A percentile compares a stretch with the other conserved stretches of the same genome.
phyloP scores from a whole-genome alignment of 164 flowering plant genomes.

The Tetrastigma voinierianum region DNA sequence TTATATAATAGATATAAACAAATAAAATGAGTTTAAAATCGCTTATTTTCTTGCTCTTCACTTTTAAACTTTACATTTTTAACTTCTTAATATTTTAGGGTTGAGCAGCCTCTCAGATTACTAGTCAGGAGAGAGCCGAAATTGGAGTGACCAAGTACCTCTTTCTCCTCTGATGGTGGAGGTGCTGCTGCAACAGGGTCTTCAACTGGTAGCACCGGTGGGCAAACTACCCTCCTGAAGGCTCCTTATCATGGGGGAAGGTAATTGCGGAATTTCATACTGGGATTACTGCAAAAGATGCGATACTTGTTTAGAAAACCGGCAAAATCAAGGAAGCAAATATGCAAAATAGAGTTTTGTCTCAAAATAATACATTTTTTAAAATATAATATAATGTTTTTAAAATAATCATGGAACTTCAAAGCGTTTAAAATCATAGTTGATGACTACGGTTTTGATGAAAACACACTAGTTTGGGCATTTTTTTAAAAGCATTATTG shows the following conservation, averaged over 20 bases:
- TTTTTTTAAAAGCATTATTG: no score
- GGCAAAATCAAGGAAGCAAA: not conserved
- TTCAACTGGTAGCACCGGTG: constrained; percentile 85
- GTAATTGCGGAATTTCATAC: constrained; percentile 91
- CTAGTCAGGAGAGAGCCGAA: not conserved
- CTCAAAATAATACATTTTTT: not conserved
- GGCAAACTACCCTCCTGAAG: constrained; percentile 91
- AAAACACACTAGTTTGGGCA: no score
- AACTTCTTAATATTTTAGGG: no score
- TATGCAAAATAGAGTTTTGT: not conserved
- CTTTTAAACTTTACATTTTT: no score
- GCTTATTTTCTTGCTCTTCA: no score
- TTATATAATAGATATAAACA: no score
- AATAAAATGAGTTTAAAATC: no score
- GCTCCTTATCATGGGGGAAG: constrained; percentile 92
- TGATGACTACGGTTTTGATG: no score
- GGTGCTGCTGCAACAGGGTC: constrained; percentile 67
- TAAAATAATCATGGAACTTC: no score
- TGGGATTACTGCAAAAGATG: constrained; percentile 40
- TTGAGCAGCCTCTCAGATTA: no score
- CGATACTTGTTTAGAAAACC: not conserved
- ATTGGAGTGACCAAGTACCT: constrained; percentile 37
- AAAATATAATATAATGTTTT: no score
- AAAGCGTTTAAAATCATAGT: no score
- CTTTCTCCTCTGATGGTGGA: constrained; percentile 52